A percentile compares a stretch with the other conserved stretches of the same genome.
Conservation (phyloP, 2,329 filamentous ascomycete genomes). For the Fulvia fulva region DNA sequence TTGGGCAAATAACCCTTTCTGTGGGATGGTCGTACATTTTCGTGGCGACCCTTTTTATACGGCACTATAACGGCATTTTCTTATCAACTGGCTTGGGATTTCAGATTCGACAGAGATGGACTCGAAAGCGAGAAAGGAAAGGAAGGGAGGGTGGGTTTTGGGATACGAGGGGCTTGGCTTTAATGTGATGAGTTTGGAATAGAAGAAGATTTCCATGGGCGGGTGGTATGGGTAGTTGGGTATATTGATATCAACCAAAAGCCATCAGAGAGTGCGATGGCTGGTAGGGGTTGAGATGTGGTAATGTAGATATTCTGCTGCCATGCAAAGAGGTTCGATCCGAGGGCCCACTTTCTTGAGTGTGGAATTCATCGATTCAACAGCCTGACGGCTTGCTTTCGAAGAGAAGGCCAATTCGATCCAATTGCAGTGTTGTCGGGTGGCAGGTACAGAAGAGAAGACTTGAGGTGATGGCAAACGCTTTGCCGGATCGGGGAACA, state of each 20-base stretch:
- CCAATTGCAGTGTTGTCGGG: too few relatives aligned
- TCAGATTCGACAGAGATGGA: neutral
- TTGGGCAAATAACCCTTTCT: neutral
- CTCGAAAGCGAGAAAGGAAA: neutral
- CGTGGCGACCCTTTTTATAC: neutral
- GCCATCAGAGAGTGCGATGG: neutral
- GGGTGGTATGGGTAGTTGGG: neutral
- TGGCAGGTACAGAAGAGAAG: too few relatives aligned
- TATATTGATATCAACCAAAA: neutral
- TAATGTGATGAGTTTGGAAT: neutral
- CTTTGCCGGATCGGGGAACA: neutral
- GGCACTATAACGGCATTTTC: neutral
- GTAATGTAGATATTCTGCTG: conserved; percentile 3
- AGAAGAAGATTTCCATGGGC: neutral
- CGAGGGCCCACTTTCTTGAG: too few relatives aligned
- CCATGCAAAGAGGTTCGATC: neutral
- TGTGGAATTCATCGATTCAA: too few relatives aligned
- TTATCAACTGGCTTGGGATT: neutral
- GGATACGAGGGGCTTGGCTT: neutral
- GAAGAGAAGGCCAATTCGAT: too few relatives aligned
- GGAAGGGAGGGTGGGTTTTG: neutral
- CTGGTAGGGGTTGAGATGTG: neutral
- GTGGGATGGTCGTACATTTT: neutral
- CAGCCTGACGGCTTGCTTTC: too few relatives aligned
- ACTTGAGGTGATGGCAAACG: too few relatives aligned